Conservation (phyloP, 805 yeast species). For the Lipomyces sp. region DNA sequence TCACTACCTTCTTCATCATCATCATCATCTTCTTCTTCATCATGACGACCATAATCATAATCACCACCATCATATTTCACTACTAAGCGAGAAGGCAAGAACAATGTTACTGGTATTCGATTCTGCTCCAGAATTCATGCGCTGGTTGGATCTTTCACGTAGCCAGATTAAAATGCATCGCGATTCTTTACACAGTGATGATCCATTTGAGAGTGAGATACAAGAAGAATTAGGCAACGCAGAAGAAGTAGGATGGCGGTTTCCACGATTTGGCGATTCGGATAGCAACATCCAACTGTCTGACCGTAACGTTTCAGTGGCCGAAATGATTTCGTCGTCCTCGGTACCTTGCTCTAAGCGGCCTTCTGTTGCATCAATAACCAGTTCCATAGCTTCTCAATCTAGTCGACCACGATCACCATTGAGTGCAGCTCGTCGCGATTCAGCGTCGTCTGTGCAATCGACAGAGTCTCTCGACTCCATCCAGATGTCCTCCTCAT, state of each 20-base stretch:
- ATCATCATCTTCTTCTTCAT: not conserved
- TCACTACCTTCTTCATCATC: slow-evolving; percentile 2
- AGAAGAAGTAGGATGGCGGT: slow-evolving; percentile 15
- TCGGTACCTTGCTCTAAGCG: not conserved
- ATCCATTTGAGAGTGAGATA: not conserved
- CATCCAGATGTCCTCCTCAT: slow-evolving; percentile 11
- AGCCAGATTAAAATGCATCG: slow-evolving; percentile 20
- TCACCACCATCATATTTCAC: slow-evolving; percentile 17
- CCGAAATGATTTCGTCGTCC: slow-evolving; percentile 1
- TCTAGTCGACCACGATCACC: not conserved
- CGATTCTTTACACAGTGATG: not conserved
- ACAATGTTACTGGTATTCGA: slow-evolving; percentile 23
- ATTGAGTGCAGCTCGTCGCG: not conserved
- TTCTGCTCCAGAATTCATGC: slow-evolving; percentile 27
- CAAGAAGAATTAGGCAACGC: not conserved
- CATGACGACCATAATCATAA: not conserved
- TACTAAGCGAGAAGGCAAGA: slow-evolving; percentile 24
- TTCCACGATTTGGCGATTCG: slow-evolving; percentile 12
- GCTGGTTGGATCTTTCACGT: slow-evolving; percentile 32
- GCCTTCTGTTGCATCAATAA: not conserved
- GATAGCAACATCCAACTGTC: slow-evolving; percentile 12
- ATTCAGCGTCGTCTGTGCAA: slow-evolving; percentile 5
- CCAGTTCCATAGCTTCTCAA: not conserved
- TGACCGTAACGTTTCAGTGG: slow-evolving; percentile 10
- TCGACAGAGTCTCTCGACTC: slow-evolving; percentile 5